Base-by-base conservation (phyloP, 2,329 filamentous ascomycete genomes). In the Cercospora sojina region DNA sequence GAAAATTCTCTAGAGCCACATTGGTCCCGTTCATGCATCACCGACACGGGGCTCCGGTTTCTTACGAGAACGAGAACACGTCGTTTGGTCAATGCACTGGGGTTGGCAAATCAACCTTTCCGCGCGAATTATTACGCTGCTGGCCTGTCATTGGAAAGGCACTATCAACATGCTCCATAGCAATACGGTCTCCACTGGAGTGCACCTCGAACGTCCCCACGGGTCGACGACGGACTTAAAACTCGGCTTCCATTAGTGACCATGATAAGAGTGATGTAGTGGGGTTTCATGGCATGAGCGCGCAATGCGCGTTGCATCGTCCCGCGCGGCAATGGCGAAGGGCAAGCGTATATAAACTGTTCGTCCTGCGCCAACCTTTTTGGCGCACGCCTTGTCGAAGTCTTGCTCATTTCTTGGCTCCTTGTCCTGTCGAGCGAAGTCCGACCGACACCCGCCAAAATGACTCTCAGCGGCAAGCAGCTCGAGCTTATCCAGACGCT, bases 401-500 rank as follows among this genome's bases (percentile, higher is more conserved):
- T 65, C 64, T 65, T 62, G 64, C 59, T 55, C 47, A 51, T 12
- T 27, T 64, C 62, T 64, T 64, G 62, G 62, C 62, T 23, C 25
- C 35, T 41, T 60, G 10, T 35, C 51, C 32, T 51, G 47, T 53
- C 23, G 47, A 27, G 51, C 51, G 58, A 62, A 49, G 51, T 49
- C 43, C 49, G 49, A 65, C 58, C 59, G 38, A 56, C 60, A 31
- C 31, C 59, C 43, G 60, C 60, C 56, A 69, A 55, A 47, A 70
- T 73, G 68, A 64, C 63, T 41, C 62, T 71, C 56, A 70, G 59
- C 27, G 73, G 73, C 31, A 69, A 64, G 32, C 68, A 69, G 56
- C 67, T 75, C 61, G 66, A 72, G 43, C 43, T 71, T 6, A 64
- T 67, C 32, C 71, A 79, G 71, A 76, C 79, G 25, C 60, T 78